Conservation (phyloP, 805 yeast genomes). For the Schwanniomyces sp. region DNA sequence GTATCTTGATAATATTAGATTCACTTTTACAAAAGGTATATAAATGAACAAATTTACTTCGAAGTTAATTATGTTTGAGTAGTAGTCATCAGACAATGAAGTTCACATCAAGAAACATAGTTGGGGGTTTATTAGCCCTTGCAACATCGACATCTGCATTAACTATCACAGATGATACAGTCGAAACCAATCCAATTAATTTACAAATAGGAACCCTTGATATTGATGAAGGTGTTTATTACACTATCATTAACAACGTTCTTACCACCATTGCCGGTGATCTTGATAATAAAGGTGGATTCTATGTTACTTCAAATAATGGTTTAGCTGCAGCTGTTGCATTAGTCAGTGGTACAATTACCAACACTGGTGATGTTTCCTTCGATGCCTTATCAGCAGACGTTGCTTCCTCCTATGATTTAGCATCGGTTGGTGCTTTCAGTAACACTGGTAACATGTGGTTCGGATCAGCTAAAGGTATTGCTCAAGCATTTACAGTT, state of each 20-base stretch:
- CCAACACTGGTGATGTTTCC: slow-evolving; percentile 19
- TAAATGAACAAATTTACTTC: background rate
- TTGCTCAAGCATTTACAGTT: slow-evolving; percentile 10
- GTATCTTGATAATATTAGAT: background rate
- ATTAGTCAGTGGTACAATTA: slow-evolving; percentile 10
- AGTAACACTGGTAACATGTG: slow-evolving; percentile 24
- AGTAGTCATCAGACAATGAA: background rate
- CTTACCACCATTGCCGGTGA: slow-evolving; percentile 19
- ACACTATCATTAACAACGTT: slow-evolving; percentile 25
- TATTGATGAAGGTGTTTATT: slow-evolving; percentile 20
- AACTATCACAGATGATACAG: background rate
- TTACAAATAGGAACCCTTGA: slow-evolving; percentile 17
- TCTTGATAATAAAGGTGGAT: slow-evolving; percentile 20
- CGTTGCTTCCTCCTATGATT: slow-evolving; percentile 15
- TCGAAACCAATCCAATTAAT: background rate
- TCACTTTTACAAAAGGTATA: background rate
- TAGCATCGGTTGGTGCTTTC: slow-evolving; percentile 14
- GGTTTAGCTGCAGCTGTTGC: slow-evolving; percentile 15
- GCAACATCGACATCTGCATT: background rate
- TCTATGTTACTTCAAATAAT: slow-evolving; percentile 17
- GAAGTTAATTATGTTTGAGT: background rate
- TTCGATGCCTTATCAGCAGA: slow-evolving; percentile 19
- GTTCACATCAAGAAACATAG: background rate
- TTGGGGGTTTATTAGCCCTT: background rate
- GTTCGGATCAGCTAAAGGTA: slow-evolving; percentile 19